A percentile compares a stretch with the other conserved stretches of the same genome.
Conservation (phyloP, 139 green algal genomes). For the Tetradesmus lagerheimii region DNA sequence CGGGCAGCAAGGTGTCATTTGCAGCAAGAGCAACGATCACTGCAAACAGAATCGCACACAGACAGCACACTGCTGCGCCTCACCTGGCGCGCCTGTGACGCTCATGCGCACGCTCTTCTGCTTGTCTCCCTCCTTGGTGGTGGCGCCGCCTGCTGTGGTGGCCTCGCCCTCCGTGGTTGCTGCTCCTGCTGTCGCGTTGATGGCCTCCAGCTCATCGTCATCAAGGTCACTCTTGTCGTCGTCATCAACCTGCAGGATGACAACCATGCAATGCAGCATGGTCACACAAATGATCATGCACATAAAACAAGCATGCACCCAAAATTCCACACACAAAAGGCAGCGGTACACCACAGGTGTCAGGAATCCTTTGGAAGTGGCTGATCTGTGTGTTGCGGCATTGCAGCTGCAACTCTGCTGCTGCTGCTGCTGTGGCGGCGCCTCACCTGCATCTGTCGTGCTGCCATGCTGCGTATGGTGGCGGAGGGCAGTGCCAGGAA, state of each 20-base stretch:
- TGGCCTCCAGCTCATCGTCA: conserved; percentile 45
- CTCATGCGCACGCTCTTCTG: conserved; percentile 19
- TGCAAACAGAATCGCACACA: too few relatives aligned
- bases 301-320: too few relatives aligned
- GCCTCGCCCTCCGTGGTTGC: neutral
- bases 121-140: neutral
- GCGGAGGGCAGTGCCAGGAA: conserved; percentile 46
- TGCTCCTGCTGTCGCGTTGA: conserved; percentile 10
- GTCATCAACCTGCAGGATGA: conserved; percentile 39
- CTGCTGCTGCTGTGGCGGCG: neutral
- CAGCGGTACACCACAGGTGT: neutral
- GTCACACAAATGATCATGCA: too few relatives aligned
- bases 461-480: conserved; percentile 30
- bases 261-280: neutral
- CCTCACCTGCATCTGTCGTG: conserved; percentile 6
- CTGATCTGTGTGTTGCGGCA: too few relatives aligned
- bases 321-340: neutral
- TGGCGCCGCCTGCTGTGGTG: neutral
- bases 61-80: neutral
- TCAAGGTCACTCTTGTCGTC: conserved; percentile 33
- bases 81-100: neutral
- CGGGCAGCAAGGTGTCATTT: too few relatives aligned
- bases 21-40: too few relatives aligned
- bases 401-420: neutral
- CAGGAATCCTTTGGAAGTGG: too few relatives aligned